Evolutionary conservation across 495 filamentous ascomycete species (phyloP).

Genomic region (Cercophora sp.): DNA sequence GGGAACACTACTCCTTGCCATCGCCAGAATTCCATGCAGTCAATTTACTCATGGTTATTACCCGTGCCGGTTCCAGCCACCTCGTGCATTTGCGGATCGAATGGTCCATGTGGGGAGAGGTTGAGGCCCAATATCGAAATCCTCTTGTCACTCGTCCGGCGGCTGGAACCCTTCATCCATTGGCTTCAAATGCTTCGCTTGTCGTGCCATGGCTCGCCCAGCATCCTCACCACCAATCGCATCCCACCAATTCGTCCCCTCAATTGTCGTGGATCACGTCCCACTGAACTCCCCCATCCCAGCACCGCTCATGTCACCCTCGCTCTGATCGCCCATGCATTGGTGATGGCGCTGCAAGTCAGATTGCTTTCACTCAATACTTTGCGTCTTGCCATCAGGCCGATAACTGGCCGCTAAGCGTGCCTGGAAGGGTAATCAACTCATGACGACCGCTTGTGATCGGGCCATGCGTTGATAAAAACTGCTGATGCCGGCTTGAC

Average conservation of each 20-base stretch:
- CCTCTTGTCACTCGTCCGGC: slow-evolving; percentile 7
- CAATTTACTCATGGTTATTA: background rate
- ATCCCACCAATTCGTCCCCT: background rate
- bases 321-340: slow-evolving; percentile 6
- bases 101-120: background rate
- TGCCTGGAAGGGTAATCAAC: too few species aligned
- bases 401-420: too few species aligned
- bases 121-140: background rate
- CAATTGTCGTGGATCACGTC: too few species aligned
- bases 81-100: slow-evolving; percentile 7
- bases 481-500: too few species aligned
- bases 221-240: background rate
- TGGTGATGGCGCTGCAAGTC: slow-evolving; percentile 7
- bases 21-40: background rate
- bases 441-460: background rate
- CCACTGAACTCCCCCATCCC: background rate
- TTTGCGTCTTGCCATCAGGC: background rate
- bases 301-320: background rate
- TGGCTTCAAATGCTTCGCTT: background rate
- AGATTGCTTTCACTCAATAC: background rate
- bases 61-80: slow-evolving; percentile 13
- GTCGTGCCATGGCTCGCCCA: slow-evolving; percentile 1
- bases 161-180: slow-evolving; percentile 2
- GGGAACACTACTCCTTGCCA: background rate
- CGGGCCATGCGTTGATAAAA: background rate